Base-by-base conservation (phyloP, 2,329 filamentous ascomycete species). In the Penicillium verrucosum region DNA sequence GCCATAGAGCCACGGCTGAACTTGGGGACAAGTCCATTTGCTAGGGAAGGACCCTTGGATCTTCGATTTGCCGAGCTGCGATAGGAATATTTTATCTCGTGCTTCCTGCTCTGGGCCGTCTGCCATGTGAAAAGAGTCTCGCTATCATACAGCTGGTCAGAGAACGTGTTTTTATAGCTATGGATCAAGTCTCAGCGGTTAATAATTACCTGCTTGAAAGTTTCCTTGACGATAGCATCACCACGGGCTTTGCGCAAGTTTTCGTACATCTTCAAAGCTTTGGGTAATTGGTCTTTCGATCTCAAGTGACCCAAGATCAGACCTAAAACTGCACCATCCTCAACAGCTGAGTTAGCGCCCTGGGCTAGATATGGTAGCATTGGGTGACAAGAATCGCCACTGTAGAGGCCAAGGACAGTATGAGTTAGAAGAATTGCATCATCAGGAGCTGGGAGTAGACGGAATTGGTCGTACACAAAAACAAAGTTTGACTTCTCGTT, bases 261-360 rank as follows among this genome's bases (percentile, higher is more conserved):
- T 38, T 38, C 36, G n/a, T 38, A 38, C 36, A 38, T 12, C 80
- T 78, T 37, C 80, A 68, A 25, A 73, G 70, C 65, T 82, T 82
- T 1, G 0, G 77, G 76, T 1, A 85, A 56, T 0, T 78, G 72
- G 0, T 63, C 64, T 45, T 75, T 79, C 0, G 69, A 70, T 34
- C 75, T 71, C 10, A 87, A 73, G 3, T 79, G 75, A 0, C 80
- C 80, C 0, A 89, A 72, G 1, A 89, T 65, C 0, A 79, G 75
- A 0, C 86, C 87, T 0, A 89, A 72, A 0, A 87, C 85, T 0
- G 86, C 85, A 0, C 86, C 87, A 51, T 90, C 87, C 66, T 90
- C 87, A 1, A 90, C 76, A 0, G 83, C 82, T 0, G 81, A 85
- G 65, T 88, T 88, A 14, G 87, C 87, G 0, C 87, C 86, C 69